Evolutionary conservation across 1,284 basidiomycete species (phyloP).

Genomic region (Melampsora larici-populina): DNA sequence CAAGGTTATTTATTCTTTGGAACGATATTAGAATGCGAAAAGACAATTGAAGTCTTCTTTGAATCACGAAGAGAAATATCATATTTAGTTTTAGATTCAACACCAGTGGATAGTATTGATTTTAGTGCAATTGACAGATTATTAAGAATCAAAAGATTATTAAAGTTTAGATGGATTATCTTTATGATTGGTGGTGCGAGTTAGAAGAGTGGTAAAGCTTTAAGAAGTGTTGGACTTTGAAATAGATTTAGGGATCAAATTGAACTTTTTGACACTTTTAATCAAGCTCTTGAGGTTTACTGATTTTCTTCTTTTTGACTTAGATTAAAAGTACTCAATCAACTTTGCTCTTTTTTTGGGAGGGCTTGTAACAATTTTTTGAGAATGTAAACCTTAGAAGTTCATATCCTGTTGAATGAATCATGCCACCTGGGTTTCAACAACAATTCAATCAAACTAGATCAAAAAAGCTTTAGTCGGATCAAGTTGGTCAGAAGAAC

Average conservation of each 20-base stretch:
- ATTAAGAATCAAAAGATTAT: slow-evolving; percentile 79
- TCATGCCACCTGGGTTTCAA: too few species aligned
- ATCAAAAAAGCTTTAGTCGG: too few species aligned
- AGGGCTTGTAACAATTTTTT: slow-evolving; percentile 41
- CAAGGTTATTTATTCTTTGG: slow-evolving; percentile 87
- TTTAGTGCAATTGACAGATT: slow-evolving; percentile 94
- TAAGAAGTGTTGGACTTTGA: slow-evolving; percentile 72
- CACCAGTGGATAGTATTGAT: slow-evolving; percentile 79
- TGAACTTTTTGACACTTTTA: slow-evolving; percentile 77
- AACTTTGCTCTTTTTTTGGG: too few species aligned
- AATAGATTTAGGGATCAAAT: slow-evolving; percentile 62
- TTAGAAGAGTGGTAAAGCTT: slow-evolving; percentile 63
- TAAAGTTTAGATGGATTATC: slow-evolving; percentile 71
- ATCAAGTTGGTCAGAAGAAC: too few species aligned
- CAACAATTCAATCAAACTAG: too few species aligned
- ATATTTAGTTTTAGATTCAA: slow-evolving; percentile 81
- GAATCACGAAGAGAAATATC: slow-evolving; percentile 77
- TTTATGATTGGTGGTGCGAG: slow-evolving; percentile 83
- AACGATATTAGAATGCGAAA: slow-evolving; percentile 58
- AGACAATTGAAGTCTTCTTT: slow-evolving; percentile 68
- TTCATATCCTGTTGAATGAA: slow-evolving; percentile 51
- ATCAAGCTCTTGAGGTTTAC: slow-evolving; percentile 75
- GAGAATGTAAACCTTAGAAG: slow-evolving; percentile 55
- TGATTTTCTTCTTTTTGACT: too few species aligned
- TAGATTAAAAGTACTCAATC: too few species aligned